These are phyloP conservation scores for Colletotrichum lupini DNA, from an alignment of 2,329 filamentous ascomycete genomes.

Conservation along the genomic window DNA sequence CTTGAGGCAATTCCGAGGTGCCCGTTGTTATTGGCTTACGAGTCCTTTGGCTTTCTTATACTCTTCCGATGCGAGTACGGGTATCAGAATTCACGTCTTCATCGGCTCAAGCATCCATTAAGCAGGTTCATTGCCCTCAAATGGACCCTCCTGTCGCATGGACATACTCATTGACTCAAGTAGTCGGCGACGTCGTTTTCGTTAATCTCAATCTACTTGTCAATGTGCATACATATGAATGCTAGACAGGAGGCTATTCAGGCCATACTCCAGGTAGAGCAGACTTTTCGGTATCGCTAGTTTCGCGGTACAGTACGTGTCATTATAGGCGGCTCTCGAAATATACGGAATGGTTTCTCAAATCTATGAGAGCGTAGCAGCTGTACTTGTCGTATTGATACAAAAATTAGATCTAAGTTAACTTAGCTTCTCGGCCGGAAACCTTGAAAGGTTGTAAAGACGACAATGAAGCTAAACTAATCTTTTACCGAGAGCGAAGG, in stretches of 20 bases:
- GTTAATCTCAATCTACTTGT: neutral
- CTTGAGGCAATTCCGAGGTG: rapidly evolving
- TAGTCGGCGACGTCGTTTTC: neutral
- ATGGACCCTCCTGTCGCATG: neutral
- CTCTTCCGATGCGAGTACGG: no score
- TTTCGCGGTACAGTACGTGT: neutral
- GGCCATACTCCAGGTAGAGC: neutral
- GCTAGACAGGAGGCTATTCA: neutral
- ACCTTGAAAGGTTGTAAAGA: neutral
- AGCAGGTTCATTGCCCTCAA: no score
- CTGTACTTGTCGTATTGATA: neutral
- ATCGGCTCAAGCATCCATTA: neutral
- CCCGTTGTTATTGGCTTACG: neutral
- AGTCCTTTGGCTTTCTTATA: neutral
- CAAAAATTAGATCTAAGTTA: neutral
- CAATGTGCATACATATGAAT: neutral
- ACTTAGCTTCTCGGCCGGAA: neutral
- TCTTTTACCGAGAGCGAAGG: neutral
- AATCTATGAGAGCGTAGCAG: neutral
- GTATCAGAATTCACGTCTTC: no score
- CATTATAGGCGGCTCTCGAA: neutral
- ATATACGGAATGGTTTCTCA: neutral
- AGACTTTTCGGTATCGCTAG: neutral
- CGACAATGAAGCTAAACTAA: neutral
- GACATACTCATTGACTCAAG: neutral